Evolutionary conservation across 768 basidiomycete species (phyloP), one percentile per base, ranked within the genome.

Genomic region (Kockovaella imperatae): DNA sequence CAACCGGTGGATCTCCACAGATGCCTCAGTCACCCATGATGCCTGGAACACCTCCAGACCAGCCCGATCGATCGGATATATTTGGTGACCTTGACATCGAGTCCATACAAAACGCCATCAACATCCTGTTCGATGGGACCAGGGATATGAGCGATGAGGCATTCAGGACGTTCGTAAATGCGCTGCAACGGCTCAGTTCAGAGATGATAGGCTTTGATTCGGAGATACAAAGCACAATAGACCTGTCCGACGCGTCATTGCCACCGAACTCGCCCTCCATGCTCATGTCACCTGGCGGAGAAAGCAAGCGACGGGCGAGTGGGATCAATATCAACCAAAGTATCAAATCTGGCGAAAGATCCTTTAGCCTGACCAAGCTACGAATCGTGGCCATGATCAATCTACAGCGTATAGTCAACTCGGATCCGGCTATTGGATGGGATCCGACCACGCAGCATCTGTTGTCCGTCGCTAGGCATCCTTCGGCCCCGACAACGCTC

Each of bases 151-250:
- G 90, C 49, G 88, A 95, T 62, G 59, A 67, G 0, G 85, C 89
- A 3, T 96, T 91, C 72, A 77, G 76, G 39, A 77, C 82, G 54
- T 97, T 97, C 53, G 74, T 81, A 26, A 62, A 53, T n/a, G 86
- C 91, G 2, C 70, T 96, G 42, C 91, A 88, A 68, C 82, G 79
- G 60, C 74, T 97, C 21, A 93, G 88, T 62, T 77, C 80, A 8
- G 89, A 90, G 70, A 96, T 97, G 90, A 80, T 96, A 17, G 83
- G 84, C 30, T 83, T 95, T 81, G 83, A 87, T 42, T 35, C 39
- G 0, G 13, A 13, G 24, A 44, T 26, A 17, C n/a, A 44, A 7
- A 21, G 23, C 17, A 28, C 40, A 10, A 14, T 42, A 24, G 56
- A 53, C 34, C 3, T 52, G 35, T 40, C n/a, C n/a, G 47, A 45